phyloP scores from a whole-genome alignment of 768 basidiomycete species.

The Xerocomus brunneocitrinus region DNA sequence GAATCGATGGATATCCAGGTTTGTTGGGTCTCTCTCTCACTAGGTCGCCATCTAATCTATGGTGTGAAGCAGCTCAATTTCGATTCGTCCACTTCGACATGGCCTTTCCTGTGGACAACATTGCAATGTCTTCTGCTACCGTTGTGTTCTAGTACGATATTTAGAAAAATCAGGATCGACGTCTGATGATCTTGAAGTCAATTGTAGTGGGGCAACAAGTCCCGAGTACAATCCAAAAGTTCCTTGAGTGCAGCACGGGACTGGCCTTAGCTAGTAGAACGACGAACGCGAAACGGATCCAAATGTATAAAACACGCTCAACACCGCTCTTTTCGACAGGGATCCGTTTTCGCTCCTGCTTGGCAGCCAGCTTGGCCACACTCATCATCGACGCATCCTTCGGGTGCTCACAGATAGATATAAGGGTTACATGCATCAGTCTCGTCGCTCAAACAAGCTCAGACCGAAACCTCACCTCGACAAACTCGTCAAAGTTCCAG shows the following conservation, averaged over 20 bases:
- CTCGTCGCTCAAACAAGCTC: too few species aligned
- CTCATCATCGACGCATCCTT: constrained; percentile 59
- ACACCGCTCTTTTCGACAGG: constrained; percentile 35
- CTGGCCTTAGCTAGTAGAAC: too few species aligned
- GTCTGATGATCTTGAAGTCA: not conserved
- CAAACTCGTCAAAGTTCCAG: constrained; percentile 76
- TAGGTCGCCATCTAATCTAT: too few species aligned
- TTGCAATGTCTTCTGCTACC: too few species aligned
- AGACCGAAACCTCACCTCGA: constrained; percentile 56
- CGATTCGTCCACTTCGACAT: too few species aligned
- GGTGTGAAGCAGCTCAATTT: too few species aligned
- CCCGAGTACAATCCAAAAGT: not conserved
- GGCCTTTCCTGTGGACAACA: too few species aligned
- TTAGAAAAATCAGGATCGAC: not conserved
- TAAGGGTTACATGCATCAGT: not conserved
- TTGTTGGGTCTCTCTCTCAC: too few species aligned
- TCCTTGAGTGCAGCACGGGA: not conserved
- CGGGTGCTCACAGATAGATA: constrained; percentile 65
- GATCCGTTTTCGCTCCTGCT: constrained; percentile 44
- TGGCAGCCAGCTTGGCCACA: constrained; percentile 23
- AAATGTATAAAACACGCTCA: not conserved
- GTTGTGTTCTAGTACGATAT: not conserved
- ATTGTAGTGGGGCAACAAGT: not conserved
- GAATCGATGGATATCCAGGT: too few species aligned
- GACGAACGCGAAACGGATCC: not conserved